Conservation (phyloP, 306 rosid species). For the Albizia julibrissin region DNA sequence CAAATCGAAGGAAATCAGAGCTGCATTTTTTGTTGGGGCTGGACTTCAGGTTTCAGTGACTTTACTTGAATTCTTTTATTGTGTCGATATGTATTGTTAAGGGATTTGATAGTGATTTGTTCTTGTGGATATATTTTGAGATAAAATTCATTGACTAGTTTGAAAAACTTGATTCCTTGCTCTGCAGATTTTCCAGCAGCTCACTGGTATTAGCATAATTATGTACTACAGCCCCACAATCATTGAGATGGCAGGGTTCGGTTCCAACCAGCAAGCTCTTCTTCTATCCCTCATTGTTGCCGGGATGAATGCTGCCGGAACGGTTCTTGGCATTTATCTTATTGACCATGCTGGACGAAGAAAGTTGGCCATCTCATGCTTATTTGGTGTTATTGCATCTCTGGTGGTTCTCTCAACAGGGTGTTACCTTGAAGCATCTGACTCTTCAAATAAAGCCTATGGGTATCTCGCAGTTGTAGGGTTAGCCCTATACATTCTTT, state of each 20-base stretch:
- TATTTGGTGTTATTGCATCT: background rate
- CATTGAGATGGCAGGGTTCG: constrained; percentile 77
- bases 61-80: background rate
- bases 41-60: constrained; percentile 65
- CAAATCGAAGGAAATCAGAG: constrained; percentile 36
- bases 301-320: constrained; percentile 66
- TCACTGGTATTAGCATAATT: constrained; percentile 77
- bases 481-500: constrained; percentile 53
- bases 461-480: constrained; percentile 65
- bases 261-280: constrained; percentile 61
- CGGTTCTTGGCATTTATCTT: constrained; percentile 65
- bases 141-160: background rate
- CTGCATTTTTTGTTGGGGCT: constrained; percentile 71
- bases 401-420: constrained; percentile 1
- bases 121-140: background rate
- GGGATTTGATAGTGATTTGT: background rate
- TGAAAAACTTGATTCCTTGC: background rate
- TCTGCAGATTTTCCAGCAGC: constrained; percentile 67
- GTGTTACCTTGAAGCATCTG: constrained; percentile 24
- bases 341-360: constrained; percentile 56
- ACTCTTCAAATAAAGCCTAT: constrained; percentile 20
- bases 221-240: constrained; percentile 90
- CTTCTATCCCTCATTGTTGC: constrained; percentile 72
- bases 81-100: background rate
- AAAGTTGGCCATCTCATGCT: constrained; percentile 46